A percentile compares a stretch with the other conserved stretches of the same genome.
phyloP scores from a whole-genome alignment of 148 eudicot genomes.

The Salicornia ramosissima region DNA sequence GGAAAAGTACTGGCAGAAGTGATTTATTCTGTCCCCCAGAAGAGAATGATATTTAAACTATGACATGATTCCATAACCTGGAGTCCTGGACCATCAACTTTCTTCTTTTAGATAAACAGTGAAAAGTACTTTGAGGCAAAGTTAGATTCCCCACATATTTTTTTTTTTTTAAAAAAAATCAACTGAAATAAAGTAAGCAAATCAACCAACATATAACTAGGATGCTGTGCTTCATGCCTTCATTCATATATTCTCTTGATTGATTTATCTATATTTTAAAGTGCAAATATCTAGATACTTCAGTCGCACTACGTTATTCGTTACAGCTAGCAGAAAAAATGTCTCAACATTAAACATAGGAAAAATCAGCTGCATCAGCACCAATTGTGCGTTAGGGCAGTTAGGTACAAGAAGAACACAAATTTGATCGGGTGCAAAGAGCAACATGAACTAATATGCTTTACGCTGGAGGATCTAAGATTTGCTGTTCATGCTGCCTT shows the following conservation, averaged over 20 bases:
- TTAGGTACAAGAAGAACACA: too few relatives aligned
- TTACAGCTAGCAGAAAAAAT: neutral
- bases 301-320: neutral
- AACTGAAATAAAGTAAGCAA: slow-evolving; percentile 7
- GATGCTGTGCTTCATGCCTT: neutral
- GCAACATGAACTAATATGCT: too few relatives aligned
- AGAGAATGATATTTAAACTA: slow-evolving; percentile 13
- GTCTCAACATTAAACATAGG: neutral
- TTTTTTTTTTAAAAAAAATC: neutral
- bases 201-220: neutral
- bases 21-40: neutral
- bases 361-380: too few relatives aligned
- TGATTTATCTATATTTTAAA: neutral
- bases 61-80: slow-evolving; percentile 8
- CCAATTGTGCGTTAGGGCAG: too few relatives aligned
- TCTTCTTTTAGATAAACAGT: slow-evolving; percentile 12
- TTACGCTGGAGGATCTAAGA: too few relatives aligned
- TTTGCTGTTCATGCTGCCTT: too few relatives aligned
- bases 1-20: slow-evolving; percentile 17
- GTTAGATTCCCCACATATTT: slow-evolving; percentile 8
- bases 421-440: too few relatives aligned
- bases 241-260: slow-evolving; percentile 5
- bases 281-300: neutral
- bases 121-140: slow-evolving; percentile 13
- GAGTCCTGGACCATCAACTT: slow-evolving; percentile 18